Conservation (phyloP, 2,329 filamentous ascomycete species). For the Trichoderma citrinoviride region DNA sequence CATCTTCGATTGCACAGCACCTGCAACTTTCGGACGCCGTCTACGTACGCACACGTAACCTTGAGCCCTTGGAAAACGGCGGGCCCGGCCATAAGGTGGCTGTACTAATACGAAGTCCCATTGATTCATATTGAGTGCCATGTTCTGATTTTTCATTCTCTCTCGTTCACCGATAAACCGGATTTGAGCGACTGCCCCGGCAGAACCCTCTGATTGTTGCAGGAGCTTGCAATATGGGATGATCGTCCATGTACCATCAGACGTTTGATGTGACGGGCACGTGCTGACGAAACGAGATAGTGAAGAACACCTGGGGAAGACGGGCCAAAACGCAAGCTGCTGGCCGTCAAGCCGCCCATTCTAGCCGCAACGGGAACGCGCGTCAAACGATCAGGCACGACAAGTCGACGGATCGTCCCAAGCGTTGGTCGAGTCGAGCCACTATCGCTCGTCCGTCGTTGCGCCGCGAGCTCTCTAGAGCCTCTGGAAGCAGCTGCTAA, state of each 20-base stretch:
- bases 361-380: conserved; percentile 15
- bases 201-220: neutral
- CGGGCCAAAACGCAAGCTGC: neutral
- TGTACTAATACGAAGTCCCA: neutral
- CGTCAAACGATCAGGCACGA: conserved; percentile 15
- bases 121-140: neutral
- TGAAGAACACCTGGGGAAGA: conserved; percentile 6
- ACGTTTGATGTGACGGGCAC: neutral
- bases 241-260: neutral
- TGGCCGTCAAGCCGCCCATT: neutral
- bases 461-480: neutral
- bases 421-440: neutral
- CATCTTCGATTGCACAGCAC: neutral
- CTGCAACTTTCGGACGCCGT: neutral
- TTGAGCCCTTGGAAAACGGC: conserved; percentile 3
- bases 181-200: neutral
- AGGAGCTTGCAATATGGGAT: conserved; percentile 12
- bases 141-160: too few relatives aligned
- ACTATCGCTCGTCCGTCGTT: conserved; percentile 8
- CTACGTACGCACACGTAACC: neutral
- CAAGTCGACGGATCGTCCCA: conserved; percentile 8
- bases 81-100: neutral
- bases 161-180: conserved; percentile 1
- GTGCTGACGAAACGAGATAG: conserved; percentile 10
- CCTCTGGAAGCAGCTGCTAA: conserved; percentile 3